phyloP scores from a whole-genome alignment of 1,139 yeast genomes.

The Debaryomycetaceae sp. region DNA sequence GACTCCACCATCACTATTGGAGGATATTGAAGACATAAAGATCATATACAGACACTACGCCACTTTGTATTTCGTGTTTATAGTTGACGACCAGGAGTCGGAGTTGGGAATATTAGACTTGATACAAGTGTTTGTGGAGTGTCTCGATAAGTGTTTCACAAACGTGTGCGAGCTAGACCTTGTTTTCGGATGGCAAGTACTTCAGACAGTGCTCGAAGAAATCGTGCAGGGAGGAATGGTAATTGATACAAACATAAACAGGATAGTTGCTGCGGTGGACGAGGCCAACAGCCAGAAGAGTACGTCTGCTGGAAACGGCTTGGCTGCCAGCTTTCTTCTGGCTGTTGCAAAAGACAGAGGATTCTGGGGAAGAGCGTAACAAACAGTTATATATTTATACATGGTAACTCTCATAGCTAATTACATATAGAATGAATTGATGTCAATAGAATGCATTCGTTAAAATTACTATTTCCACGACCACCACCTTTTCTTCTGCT shows the following conservation, averaged over 20 bases:
- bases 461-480: constrained; percentile 6
- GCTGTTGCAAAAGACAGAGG: constrained; percentile 46
- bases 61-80: constrained; percentile 87
- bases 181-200: constrained; percentile 96
- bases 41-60: constrained; percentile 95
- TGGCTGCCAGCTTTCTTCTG: constrained; percentile 34
- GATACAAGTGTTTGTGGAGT: constrained; percentile 95
- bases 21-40: constrained; percentile 72
- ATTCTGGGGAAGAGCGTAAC: constrained; percentile 34
- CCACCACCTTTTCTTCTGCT: constrained; percentile 35
- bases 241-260: constrained; percentile 82
- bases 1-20: constrained; percentile 74
- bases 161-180: constrained; percentile 94
- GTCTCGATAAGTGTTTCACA: constrained; percentile 85
- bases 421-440: constrained; percentile 1
- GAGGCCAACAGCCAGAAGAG: constrained; percentile 52
- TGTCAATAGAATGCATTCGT: not conserved
- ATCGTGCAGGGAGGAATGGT: constrained; percentile 98
- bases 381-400: constrained; percentile 2
- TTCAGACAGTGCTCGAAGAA: constrained; percentile 88
- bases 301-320: constrained; percentile 7
- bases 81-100: constrained; percentile 93
- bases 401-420: constrained; percentile 1
- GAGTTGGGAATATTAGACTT: constrained; percentile 91
- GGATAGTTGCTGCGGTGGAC: constrained; percentile 81